Evolutionary conservation across 108 stramenopile genomes (phyloP), one percentile per base, ranked within the genome.

Genomic region (Seminavis robusta): DNA sequence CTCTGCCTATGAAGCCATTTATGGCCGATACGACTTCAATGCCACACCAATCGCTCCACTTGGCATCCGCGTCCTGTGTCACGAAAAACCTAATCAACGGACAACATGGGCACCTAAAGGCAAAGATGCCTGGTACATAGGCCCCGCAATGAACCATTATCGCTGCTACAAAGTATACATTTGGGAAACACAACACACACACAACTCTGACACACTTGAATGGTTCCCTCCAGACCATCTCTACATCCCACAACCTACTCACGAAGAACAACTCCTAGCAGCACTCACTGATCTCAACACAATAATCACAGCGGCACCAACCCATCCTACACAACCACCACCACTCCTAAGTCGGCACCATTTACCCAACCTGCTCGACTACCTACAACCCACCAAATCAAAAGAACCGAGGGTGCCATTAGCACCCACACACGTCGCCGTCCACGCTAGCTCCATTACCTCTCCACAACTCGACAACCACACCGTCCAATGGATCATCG

Each of bases 21-120:
- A 52, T 30, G 73, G 76, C 5, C 24, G 5, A 36, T 53, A 58
- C 37, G 63, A 76, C 62, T 73, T 38, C 67, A 73, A 81, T 36
- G 37, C 52, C 15, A 63, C 61, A 31, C 79, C 79, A 7, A 25
- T 81, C 10, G 74, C 69, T 1, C 76, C 80, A 25, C 37, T 53
- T 9, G 80, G 80, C 9, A 72, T 43, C 20, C 37, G 38, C 16
- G 58, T 71, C 26, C 33, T 77, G 27, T 29, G 31, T 7, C 71
- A 73, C 21, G 37, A 24, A 13, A 64, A 51, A 39, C 63, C 74
- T 10, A 16, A 23, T 33, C 23, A 34, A 20, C 52, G 44, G 26
- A 26, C 29, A 32, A 32, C 48, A 28, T 70, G 71, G 61, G 76
- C 32, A 32, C 1, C 53, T 7, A 37, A 59, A 11, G 71, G 64